phyloP scores from a whole-genome alignment of 441 rosid genomes.

The Geranium incanum region DNA sequence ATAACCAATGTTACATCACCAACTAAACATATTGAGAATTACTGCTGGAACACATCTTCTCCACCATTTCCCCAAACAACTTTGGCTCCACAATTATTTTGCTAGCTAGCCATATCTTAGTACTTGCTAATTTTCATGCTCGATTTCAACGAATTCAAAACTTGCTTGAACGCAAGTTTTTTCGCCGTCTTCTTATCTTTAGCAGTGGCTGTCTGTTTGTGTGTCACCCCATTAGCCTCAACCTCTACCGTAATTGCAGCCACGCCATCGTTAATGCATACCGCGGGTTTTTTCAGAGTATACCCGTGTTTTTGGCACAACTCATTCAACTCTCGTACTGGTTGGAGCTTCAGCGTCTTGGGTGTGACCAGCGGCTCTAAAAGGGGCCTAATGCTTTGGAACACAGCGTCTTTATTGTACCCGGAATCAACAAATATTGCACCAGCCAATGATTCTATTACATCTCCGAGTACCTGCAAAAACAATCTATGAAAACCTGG shows the following conservation, averaged over 20 bases:
- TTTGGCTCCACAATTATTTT: no score
- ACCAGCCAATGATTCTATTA: slow-evolving; percentile 81
- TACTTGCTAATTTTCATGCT: background rate
- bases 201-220: slow-evolving; percentile 33
- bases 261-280: slow-evolving; percentile 20
- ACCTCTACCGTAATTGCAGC: slow-evolving; percentile 42
- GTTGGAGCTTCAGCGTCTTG: slow-evolving; percentile 49
- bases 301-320: slow-evolving; percentile 42
- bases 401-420: slow-evolving; percentile 49
- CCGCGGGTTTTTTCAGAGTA: slow-evolving; percentile 18
- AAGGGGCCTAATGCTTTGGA: slow-evolving; percentile 53
- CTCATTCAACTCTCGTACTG: slow-evolving; percentile 54
- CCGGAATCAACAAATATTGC: slow-evolving; percentile 81
- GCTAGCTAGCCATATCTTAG: no score
- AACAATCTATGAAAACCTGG: background rate
- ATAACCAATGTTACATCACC: no score
- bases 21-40: no score
- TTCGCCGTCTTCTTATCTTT: slow-evolving; percentile 44
- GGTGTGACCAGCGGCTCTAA: slow-evolving; percentile 72
- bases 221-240: slow-evolving; percentile 34
- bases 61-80: background rate
- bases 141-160: slow-evolving; percentile 45
- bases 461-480: slow-evolving; percentile 78
- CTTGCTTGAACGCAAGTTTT: slow-evolving; percentile 47
- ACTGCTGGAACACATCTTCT: no score